phyloP scores from a whole-genome alignment of 1,284 basidiomycete species.

The Ustilago nuda region DNA sequence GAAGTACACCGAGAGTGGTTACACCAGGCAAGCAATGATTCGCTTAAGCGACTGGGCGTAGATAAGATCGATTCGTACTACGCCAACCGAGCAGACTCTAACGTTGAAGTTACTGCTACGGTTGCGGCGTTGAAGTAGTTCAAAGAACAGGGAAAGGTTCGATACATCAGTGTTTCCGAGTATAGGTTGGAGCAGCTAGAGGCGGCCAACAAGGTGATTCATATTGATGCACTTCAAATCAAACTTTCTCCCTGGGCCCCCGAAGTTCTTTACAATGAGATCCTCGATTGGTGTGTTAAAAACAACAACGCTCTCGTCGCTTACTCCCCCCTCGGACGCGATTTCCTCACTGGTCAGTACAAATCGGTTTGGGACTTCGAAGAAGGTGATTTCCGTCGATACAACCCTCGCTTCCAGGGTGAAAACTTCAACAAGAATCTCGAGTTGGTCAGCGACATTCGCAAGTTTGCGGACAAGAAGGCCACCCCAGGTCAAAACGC shows the following conservation, averaged over 20 bases:
- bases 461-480: slow-evolving; percentile 48
- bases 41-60: slow-evolving; percentile 67
- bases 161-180: slow-evolving; percentile 78
- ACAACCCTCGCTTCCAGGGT: slow-evolving; percentile 51
- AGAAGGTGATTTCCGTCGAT: slow-evolving; percentile 49
- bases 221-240: slow-evolving; percentile 71
- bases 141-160: slow-evolving; percentile 77
- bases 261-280: slow-evolving; percentile 55
- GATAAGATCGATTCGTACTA: slow-evolving; percentile 71
- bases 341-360: slow-evolving; percentile 55
- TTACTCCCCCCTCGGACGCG: slow-evolving; percentile 55
- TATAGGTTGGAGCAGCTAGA: slow-evolving; percentile 60
- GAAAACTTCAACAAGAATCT: slow-evolving; percentile 57
- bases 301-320: slow-evolving; percentile 49
- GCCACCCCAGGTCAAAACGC: slow-evolving; percentile 56
- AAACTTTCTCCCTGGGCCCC: slow-evolving; percentile 72
- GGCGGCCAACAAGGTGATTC: slow-evolving; percentile 59
- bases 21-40: slow-evolving; percentile 65
- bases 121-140: slow-evolving; percentile 81
- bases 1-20: slow-evolving; percentile 64
- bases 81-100: slow-evolving; percentile 70
- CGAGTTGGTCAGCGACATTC: slow-evolving; percentile 46
- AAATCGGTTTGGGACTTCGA: slow-evolving; percentile 40
- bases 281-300: slow-evolving; percentile 53
- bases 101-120: slow-evolving; percentile 77